Percentiles rank a stretch among this genome's conserved stretches.
These are phyloP conservation scores for Coniochaeta prunicola DNA, from an alignment of 2,329 filamentous ascomycete genomes.

Conservation along the genomic window DNA sequence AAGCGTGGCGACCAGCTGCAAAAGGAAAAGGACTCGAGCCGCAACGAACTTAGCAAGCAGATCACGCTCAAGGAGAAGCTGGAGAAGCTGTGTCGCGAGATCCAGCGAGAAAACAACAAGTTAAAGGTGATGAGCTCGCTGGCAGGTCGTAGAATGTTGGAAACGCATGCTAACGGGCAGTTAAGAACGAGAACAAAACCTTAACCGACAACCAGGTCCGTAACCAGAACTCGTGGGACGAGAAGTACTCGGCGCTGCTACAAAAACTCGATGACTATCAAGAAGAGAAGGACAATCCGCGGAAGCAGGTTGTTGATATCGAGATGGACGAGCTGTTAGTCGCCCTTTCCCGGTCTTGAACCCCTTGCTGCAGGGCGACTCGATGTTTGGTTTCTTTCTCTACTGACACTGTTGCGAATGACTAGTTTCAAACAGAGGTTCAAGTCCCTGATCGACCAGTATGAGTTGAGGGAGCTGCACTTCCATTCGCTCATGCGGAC, in stretches of 20 bases:
- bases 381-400: slow-evolving; percentile 8
- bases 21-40: slow-evolving; percentile 89
- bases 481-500: slow-evolving; percentile 88
- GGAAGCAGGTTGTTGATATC: slow-evolving; percentile 73
- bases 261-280: slow-evolving; percentile 84
- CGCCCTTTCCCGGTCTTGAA: background rate
- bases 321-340: slow-evolving; percentile 84
- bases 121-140: slow-evolving; percentile 60
- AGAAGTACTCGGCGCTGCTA: slow-evolving; percentile 72
- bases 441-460: slow-evolving; percentile 94
- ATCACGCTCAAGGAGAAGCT: slow-evolving; percentile 90
- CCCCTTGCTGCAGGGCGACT: background rate
- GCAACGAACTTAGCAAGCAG: slow-evolving; percentile 84
- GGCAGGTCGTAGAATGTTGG: background rate
- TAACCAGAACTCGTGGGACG: slow-evolving; percentile 76
- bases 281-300: slow-evolving; percentile 75
- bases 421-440: slow-evolving; percentile 74
- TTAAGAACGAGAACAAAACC: slow-evolving; percentile 84
- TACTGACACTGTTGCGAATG: slow-evolving; percentile 28
- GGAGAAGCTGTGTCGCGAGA: slow-evolving; percentile 89
- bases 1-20: slow-evolving; percentile 90
- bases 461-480: slow-evolving; percentile 89
- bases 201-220: slow-evolving; percentile 79
- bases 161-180: background rate
- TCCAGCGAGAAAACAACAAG: slow-evolving; percentile 97